phyloP scores from a whole-genome alignment of 116 monocot genomes.

The Posidonia oceanica region DNA sequence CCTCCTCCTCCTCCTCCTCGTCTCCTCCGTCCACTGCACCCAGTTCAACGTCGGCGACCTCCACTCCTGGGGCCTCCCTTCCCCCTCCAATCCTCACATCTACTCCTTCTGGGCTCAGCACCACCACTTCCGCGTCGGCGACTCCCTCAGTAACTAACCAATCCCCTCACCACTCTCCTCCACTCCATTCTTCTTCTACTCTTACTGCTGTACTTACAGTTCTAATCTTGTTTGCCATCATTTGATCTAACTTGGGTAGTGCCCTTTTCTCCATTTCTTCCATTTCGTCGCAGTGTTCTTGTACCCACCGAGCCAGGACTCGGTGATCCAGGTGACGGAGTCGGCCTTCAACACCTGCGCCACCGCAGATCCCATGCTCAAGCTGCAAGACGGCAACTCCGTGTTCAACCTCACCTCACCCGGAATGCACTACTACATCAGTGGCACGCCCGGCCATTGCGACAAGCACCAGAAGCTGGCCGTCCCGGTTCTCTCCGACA shows the following conservation, averaged over 20 bases:
- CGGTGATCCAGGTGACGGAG: constrained; percentile 75
- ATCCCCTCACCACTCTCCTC: no score
- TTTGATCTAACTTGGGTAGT: no score
- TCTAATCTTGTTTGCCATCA: no score
- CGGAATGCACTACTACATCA: constrained; percentile 59
- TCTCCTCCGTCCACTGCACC: constrained; percentile 4
- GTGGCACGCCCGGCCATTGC: constrained; percentile 53
- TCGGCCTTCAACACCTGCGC: constrained; percentile 48
- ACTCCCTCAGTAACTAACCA: constrained; percentile 67
- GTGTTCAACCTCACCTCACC: constrained; percentile 63
- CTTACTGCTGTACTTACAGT: no score
- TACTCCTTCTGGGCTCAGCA: constrained; percentile 59
- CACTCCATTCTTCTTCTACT: not conserved
- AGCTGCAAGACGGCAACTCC: constrained; percentile 79
- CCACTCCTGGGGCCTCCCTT: constrained; percentile 68
- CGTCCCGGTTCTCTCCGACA: constrained; percentile 38
- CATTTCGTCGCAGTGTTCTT: constrained; percentile 45
- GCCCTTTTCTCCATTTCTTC: no score
- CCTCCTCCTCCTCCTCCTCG: constrained; percentile 7
- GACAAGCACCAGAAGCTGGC: constrained; percentile 64
- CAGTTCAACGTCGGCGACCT: constrained; percentile 87
- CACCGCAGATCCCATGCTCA: constrained; percentile 35
- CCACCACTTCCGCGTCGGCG: constrained; percentile 52
- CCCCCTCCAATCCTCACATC: constrained; percentile 34
- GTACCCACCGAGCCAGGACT: constrained; percentile 94